These are phyloP conservation scores for Rhizopus arrhizus DNA, from an alignment of 371 early-diverging fungal genomes.

Conservation along the genomic window DNA sequence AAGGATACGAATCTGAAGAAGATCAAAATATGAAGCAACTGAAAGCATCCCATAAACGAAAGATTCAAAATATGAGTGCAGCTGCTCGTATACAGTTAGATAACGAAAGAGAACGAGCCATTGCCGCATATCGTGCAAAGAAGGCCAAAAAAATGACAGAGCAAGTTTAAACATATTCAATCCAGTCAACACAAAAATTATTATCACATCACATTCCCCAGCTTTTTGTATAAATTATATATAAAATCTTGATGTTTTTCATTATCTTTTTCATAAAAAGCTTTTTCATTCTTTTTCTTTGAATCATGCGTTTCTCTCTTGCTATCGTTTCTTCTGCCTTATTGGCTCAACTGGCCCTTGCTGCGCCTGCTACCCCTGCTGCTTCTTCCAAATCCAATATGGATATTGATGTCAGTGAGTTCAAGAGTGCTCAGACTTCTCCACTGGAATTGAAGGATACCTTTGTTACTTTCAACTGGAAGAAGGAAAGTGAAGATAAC, in stretches of 20 bases:
- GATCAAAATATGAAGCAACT: conserved; percentile 52
- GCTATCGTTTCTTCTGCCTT: conserved; percentile 33
- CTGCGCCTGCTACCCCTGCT: conserved; percentile 28
- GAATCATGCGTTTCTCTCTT: conserved; percentile 38
- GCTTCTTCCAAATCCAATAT: conserved; percentile 30
- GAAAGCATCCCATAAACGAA: conserved; percentile 52
- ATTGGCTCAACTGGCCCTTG: conserved; percentile 32
- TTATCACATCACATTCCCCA: conserved; percentile 1
- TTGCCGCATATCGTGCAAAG: conserved; percentile 50
- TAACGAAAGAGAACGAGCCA: conserved; percentile 45
- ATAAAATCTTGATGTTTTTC: background rate
- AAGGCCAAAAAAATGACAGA: conserved; percentile 49
- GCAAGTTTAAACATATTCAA: conserved; percentile 23
- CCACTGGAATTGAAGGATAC: conserved; percentile 22
- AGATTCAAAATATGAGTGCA: conserved; percentile 48
- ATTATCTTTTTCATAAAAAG: background rate
- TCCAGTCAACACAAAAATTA: conserved; percentile 11
- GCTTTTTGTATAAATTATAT: background rate
- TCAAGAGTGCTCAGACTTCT: background rate
- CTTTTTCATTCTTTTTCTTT: background rate
- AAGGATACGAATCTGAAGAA: conserved; percentile 44
- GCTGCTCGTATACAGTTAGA: conserved; percentile 45
- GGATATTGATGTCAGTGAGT: conserved; percentile 16
- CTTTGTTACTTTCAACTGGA: conserved; percentile 40
- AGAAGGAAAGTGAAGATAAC: conserved; percentile 10